Percentiles rank a stretch among this genome's conserved stretches.
Evolutionary conservation across 179 eudicot species (phyloP).

Genomic region (Beta corolliflora): DNA sequence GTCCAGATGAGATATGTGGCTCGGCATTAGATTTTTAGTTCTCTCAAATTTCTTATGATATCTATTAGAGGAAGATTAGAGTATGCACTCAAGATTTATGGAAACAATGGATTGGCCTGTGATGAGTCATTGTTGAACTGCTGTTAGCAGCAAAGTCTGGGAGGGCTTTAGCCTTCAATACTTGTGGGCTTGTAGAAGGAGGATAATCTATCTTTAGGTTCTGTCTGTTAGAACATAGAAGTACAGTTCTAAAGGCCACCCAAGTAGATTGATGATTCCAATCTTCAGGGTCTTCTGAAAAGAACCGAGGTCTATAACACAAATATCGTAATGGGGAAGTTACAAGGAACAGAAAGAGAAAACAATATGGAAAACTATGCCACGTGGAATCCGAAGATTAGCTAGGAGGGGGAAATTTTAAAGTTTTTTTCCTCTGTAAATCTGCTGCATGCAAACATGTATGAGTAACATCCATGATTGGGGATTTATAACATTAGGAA

Average conservation of each 20-base stretch:
- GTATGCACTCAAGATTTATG: not conserved
- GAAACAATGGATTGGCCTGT: too few relatives aligned
- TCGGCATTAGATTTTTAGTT: too few relatives aligned
- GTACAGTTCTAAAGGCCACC: not conserved
- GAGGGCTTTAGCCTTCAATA: not conserved
- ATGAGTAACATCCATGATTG: too few relatives aligned
- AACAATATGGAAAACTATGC: not conserved
- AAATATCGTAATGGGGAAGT: not conserved
- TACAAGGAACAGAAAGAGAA: not conserved
- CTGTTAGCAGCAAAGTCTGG: too few relatives aligned
- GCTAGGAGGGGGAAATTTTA: too few relatives aligned
- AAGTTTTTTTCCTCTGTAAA: not conserved
- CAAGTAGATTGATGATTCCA: not conserved
- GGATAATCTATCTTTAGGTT: not conserved
- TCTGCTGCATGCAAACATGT: too few relatives aligned
- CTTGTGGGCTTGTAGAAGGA: not conserved
- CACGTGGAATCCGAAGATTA: too few relatives aligned
- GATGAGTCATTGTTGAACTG: too few relatives aligned
- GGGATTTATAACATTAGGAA: too few relatives aligned
- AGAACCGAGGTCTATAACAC: not conserved
- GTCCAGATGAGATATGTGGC: not conserved
- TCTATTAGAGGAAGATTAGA: not conserved
- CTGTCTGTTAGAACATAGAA: not conserved
- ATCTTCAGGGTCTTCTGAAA: not conserved
- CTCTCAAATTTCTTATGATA: too few relatives aligned